Conservation (phyloP, 257 asterid species). For the Verbena officinalis region DNA sequence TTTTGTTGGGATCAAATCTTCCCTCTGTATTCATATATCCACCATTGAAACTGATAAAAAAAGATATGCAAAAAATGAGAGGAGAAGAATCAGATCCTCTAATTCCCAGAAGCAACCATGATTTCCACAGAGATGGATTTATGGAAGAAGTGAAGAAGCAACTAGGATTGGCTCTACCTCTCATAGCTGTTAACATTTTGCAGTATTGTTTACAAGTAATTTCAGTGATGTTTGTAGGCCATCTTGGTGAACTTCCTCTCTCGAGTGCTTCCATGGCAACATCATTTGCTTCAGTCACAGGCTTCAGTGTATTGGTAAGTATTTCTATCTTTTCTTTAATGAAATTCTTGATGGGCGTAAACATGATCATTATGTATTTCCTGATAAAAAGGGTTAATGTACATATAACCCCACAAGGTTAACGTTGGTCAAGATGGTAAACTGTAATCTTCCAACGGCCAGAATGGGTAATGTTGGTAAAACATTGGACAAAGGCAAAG, state of each 20-base stretch:
- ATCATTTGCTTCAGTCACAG: conserved; percentile 68
- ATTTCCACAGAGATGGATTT: conserved; percentile 21
- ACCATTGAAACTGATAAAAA: background rate
- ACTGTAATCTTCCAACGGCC: no score
- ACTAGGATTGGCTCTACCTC: conserved; percentile 57
- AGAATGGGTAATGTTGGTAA: no score
- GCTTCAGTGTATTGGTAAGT: conserved; percentile 63
- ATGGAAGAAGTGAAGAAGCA: conserved; percentile 53
- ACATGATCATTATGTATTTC: no score
- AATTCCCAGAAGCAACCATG: background rate
- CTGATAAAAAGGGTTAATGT: no score
- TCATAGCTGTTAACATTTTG: conserved; percentile 58
- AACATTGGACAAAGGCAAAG: no score
- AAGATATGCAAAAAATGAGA: conserved; percentile 17
- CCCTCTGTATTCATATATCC: background rate
- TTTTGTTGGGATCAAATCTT: background rate
- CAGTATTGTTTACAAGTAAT: conserved; percentile 59
- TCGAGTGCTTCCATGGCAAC: conserved; percentile 76
- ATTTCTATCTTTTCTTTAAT: background rate
- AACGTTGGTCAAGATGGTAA: no score
- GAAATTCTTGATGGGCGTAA: no score
- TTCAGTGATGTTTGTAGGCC: conserved; percentile 75
- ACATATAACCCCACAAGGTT: no score
- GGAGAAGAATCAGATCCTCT: conserved; percentile 33
- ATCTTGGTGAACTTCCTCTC: conserved; percentile 56